Conservation (phyloP, 768 basidiomycete species). For the Kwoniella dejecticola region DNA sequence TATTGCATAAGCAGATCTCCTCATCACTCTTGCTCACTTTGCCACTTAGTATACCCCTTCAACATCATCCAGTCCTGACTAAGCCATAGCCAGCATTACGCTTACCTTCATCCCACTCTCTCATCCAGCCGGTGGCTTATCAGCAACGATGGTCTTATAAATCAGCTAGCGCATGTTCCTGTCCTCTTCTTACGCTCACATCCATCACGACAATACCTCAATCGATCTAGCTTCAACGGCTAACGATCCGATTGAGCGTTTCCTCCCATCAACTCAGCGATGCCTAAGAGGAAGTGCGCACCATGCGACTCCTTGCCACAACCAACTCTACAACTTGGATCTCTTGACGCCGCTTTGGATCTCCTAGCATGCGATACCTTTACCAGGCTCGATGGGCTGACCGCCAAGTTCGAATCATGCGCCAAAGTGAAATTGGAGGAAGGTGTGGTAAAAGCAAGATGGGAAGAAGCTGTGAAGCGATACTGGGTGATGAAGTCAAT, state of each 20-base stretch:
- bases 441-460: conserved; percentile 34
- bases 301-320: conserved; percentile 19
- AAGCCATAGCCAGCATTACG: too few species aligned
- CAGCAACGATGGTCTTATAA: not conserved
- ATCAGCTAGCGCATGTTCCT: not conserved
- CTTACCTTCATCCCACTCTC: not conserved
- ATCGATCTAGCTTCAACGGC: not conserved
- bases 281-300: conserved; percentile 37
- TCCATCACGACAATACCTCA: not conserved
- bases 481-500: conserved; percentile 48
- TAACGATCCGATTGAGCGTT: too few species aligned
- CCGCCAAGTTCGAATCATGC: conserved; percentile 34
- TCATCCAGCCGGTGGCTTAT: not conserved
- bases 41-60: too few species aligned
- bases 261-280: conserved; percentile 3
- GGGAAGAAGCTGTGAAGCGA: conserved; percentile 48
- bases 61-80: too few species aligned
- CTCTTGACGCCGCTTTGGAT: conserved; percentile 50
- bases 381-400: conserved; percentile 30
- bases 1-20: conserved; percentile 4
- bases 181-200: not conserved
- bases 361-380: conserved; percentile 49
- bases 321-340: conserved; percentile 24
- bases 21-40: too few species aligned
- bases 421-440: conserved; percentile 38